These are phyloP conservation scores for Fusarium longipes DNA, from an alignment of 2,329 filamentous ascomycete species.

Conservation along the genomic window DNA sequence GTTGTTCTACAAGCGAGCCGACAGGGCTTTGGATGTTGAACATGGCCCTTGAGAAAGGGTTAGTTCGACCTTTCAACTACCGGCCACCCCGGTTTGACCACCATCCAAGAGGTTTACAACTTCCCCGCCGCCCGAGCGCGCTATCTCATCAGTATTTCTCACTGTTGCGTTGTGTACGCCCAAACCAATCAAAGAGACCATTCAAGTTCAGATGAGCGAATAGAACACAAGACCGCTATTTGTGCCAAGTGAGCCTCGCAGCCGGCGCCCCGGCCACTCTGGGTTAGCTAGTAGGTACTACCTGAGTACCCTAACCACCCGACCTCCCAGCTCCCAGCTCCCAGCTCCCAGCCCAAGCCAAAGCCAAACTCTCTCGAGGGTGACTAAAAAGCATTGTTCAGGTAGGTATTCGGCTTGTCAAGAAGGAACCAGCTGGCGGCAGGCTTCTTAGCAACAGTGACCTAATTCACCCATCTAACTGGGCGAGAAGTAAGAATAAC, in stretches of 20 bases:
- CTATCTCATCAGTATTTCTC: conserved; percentile 24
- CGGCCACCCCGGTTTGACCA: conserved; percentile 36
- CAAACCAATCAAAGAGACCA: conserved; percentile 9
- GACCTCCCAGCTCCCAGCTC: neutral
- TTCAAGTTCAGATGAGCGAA: conserved; percentile 9
- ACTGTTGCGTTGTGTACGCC: conserved; percentile 15
- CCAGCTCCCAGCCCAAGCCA: conserved; percentile 1
- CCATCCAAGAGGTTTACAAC: conserved; percentile 9
- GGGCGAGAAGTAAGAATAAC: conserved; percentile 1
- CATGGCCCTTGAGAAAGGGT: conserved; percentile 11
- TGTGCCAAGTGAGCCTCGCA: conserved; percentile 21
- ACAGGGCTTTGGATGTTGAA: conserved; percentile 11
- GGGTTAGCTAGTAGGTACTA: neutral
- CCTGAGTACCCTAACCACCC: neutral
- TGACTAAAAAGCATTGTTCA: conserved; percentile 7
- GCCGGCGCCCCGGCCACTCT: conserved; percentile 3
- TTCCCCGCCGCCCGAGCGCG: conserved; percentile 26
- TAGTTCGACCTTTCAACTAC: conserved; percentile 33
- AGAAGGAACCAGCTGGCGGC: neutral
- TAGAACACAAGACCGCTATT: conserved; percentile 19
- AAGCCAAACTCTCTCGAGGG: conserved; percentile 1
- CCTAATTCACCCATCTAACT: conserved; percentile 3
- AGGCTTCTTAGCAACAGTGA: conserved; percentile 2
- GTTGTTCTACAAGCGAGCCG: conserved; percentile 7
- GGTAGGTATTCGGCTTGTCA: neutral